Evolutionary conservation across 768 basidiomycete genomes (phyloP), one percentile per base, ranked within the genome.

Genomic region (Boletellus ananas): DNA sequence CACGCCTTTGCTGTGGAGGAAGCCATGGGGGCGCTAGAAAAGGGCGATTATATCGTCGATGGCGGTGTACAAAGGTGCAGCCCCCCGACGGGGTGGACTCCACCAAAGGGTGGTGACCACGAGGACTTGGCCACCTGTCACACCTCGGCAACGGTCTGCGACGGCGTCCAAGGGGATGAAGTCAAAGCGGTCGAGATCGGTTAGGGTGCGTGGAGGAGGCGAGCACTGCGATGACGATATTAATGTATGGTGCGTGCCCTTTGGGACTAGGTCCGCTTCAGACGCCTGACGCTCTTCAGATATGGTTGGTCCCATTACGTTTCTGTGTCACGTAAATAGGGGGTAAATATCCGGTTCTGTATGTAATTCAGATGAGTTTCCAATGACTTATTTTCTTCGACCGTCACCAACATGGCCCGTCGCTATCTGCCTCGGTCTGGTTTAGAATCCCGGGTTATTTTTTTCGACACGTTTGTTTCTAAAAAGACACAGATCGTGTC

Each of bases 1-100:
- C 62, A 34, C 34, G 20, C 35, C 8, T 18, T 59, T 4, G 57
- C 43, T 36, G 9, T 64, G n/a, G 63, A 44, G 44, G 53, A 33
- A 29, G 9, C 10, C 3, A 12, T 29, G 23, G 45, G 50, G 47
- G 33, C 21, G n/a, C 27, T 23, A 35, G 47, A 53, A 37, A 34
- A 44, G 51, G 49, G 33, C 13, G 41, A 11, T 4, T 36, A 33
- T 29, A n/a, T 20, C n/a, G 2, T 33, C 1, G 51, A 42, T 23
- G 59, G 55, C 52, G 13, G 60, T 57, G 54, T 23, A 20, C 45
- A 34, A 10, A 43, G 36, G 42, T n/a, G 47, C 49, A 37, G 14
- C 18, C 25, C 11, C 2, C 13, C 31, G 6, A 25, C 23, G 23
- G 5, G 5, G 7, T 25, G 3, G 18, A 21, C 27, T 8, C 36